Evolutionary conservation across 306 rosid genomes (phyloP).

Genomic region (Nissolia schottii): DNA sequence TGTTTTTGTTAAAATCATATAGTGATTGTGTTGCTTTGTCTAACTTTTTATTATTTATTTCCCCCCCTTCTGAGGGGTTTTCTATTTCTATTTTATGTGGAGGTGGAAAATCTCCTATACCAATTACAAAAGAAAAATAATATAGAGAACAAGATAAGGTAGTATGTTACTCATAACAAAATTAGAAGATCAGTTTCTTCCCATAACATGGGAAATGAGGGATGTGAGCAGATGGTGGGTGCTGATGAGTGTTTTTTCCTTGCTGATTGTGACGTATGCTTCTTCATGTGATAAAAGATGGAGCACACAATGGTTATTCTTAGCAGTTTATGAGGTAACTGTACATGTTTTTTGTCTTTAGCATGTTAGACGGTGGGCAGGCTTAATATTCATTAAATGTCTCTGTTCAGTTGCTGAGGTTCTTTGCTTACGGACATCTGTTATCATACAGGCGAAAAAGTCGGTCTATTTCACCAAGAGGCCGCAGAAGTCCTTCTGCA

Average conservation of each 20-base stretch:
- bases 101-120: conserved; percentile 15
- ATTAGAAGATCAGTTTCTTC: conserved; percentile 52
- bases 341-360: conserved; percentile 55
- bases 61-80: conserved; percentile 27
- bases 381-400: conserved; percentile 32
- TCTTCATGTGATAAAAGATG: conserved; percentile 95
- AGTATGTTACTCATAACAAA: conserved; percentile 36
- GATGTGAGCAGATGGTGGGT: conserved; percentile 89
- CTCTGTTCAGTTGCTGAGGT: conserved; percentile 3
- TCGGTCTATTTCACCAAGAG: conserved; percentile 59
- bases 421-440: conserved; percentile 40
- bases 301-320: conserved; percentile 90
- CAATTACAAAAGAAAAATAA: conserved; percentile 12
- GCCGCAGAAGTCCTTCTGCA: conserved; percentile 45
- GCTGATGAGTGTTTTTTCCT: conserved; percentile 82
- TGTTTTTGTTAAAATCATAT: conserved; percentile 24
- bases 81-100: neutral
- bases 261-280: conserved; percentile 87
- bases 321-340: conserved; percentile 97
- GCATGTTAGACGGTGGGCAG: conserved; percentile 60
- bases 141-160: conserved; percentile 34
- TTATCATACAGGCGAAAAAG: conserved; percentile 75
- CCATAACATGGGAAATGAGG: conserved; percentile 72
- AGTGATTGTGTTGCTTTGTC: conserved; percentile 26
- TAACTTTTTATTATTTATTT: conserved; percentile 23